Percentiles rank a stretch among this genome's conserved stretches.
These are phyloP conservation scores for Arthrobotrys sinensis DNA, from an alignment of 2,329 filamentous ascomycete genomes.

Conservation along the genomic window DNA sequence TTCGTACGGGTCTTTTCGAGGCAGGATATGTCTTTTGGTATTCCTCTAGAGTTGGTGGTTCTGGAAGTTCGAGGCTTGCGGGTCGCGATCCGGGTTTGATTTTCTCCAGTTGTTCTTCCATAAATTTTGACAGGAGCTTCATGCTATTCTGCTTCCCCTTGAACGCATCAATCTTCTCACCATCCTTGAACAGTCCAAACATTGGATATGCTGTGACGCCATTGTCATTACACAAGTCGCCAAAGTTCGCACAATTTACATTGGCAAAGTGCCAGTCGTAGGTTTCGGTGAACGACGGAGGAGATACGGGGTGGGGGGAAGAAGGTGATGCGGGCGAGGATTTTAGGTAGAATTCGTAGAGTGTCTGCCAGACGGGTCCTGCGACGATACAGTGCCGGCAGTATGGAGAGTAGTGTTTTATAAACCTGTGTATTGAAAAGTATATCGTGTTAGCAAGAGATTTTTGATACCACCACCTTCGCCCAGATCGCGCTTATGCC, in stretches of 20 bases:
- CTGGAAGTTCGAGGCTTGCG: slow-evolving; percentile 77
- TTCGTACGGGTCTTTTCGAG: slow-evolving; percentile 66
- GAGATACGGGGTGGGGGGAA: slow-evolving; percentile 73
- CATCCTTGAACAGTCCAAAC: slow-evolving; percentile 85
- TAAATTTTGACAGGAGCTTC: slow-evolving; percentile 75
- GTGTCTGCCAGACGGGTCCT: slow-evolving; percentile 88
- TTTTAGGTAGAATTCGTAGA: slow-evolving; percentile 95
- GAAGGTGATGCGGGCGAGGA: slow-evolving; percentile 77
- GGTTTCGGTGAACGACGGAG: slow-evolving; percentile 77
- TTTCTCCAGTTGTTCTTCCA: slow-evolving; percentile 83
- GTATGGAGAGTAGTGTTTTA: slow-evolving; percentile 72
- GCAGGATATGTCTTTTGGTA: slow-evolving; percentile 65
- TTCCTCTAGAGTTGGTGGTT: slow-evolving; percentile 73
- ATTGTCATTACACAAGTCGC: slow-evolving; percentile 81
- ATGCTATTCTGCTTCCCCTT: slow-evolving; percentile 78
- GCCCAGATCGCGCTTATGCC: slow-evolving; percentile 9
- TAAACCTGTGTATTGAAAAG: slow-evolving; percentile 67
- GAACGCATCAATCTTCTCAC: slow-evolving; percentile 76
- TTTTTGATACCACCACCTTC: slow-evolving; percentile 1
- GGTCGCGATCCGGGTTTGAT: slow-evolving; percentile 86
- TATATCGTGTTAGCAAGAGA: background rate
- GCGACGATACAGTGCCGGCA: slow-evolving; percentile 82
- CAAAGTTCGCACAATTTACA: slow-evolving; percentile 87
- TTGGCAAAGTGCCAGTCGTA: slow-evolving; percentile 92
- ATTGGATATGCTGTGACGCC: slow-evolving; percentile 81